Evolutionary conservation across 2,329 filamentous ascomycete genomes (phyloP), one percentile per base, ranked within the genome.

Genomic region (Colletotrichum kahawae): DNA sequence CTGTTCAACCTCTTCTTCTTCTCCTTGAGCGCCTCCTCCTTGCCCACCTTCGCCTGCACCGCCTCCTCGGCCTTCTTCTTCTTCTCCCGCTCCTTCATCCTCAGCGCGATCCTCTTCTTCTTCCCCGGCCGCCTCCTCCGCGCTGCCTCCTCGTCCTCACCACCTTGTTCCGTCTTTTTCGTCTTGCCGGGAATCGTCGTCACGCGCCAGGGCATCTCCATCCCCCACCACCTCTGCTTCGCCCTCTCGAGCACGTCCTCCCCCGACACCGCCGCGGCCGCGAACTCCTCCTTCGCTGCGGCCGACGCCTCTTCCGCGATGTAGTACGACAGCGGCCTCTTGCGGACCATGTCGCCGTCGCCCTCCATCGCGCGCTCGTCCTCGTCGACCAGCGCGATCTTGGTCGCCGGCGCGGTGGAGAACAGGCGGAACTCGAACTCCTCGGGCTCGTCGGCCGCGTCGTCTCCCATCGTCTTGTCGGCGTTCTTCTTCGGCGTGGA

Each of bases 1-100:
- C 90, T 83, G 78, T 93, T 93, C 77, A 91, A 80, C 77, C 90
- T 86, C 83, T 91, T 91, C 84, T 91, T 92, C 86, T 92, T 92
- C 70, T 92, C 90, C 78, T 85, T 87, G 34, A 92, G 77, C 64
- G 89, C 87, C 77, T 91, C 88, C 79, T 91, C 90, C 82, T 91
- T 92, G 21, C 85, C 84, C 76, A 84, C 77, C 64, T 83, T 78
- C 70, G 85, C 83, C 77, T 84, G 85, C 77, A 81, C 84, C 31
- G 80, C 82, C 6, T 80, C 82, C 72, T 85, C 80, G 34, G 85
- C 84, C 72, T 81, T 84, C 77, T 87, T 84, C 78, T 83, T 84
- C 67, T 82, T 83, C 8, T 81, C 84, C 79, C 86, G 87, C 34
- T 84, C 84, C 74, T 84, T 86, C 71, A 83, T 87, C 72, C 91